Conservation (phyloP, 495 filamentous ascomycete species). For the Aspergillus steynii region DNA sequence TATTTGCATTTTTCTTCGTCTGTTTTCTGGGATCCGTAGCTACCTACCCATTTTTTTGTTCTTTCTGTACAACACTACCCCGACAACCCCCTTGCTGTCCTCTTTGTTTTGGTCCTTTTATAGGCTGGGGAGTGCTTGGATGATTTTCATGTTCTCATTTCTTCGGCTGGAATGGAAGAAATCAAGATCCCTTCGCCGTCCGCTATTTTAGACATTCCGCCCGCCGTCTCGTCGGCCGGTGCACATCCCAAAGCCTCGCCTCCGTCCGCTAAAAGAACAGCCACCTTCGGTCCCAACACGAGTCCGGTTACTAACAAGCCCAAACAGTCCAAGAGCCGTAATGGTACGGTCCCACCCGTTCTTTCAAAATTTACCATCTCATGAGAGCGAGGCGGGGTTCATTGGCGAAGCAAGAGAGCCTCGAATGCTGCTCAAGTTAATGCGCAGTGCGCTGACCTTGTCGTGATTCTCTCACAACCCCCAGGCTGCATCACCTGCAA, state of each 20-base stretch:
- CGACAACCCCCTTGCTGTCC: not conserved
- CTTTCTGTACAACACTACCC: not conserved
- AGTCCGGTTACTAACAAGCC: slow-evolving; percentile 49
- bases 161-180: slow-evolving; percentile 52
- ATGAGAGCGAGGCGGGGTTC: slow-evolving; percentile 1
- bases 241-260: slow-evolving; percentile 33
- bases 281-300: slow-evolving; percentile 27
- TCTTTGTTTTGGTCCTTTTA: slow-evolving; percentile 2
- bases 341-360: slow-evolving; percentile 57
- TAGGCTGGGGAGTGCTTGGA: slow-evolving; percentile 2
- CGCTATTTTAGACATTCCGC: slow-evolving; percentile 53
- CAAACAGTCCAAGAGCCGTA: slow-evolving; percentile 82
- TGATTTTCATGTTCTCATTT: slow-evolving; percentile 8
- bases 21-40: not conserved
- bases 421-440: slow-evolving; percentile 7
- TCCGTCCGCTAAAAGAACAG: slow-evolving; percentile 32
- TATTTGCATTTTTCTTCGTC: not conserved
- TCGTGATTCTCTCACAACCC: slow-evolving; percentile 19
- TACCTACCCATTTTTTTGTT: not conserved
- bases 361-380: slow-evolving; percentile 7
- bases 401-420: not conserved
- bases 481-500: slow-evolving; percentile 82
- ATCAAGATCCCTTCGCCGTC: slow-evolving; percentile 67
- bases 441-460: slow-evolving; percentile 37
- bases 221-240: slow-evolving; percentile 27